These are phyloP conservation scores for Rauvolfia tetraphylla DNA, from an alignment of 257 asterid species.

Conservation along the genomic window DNA sequence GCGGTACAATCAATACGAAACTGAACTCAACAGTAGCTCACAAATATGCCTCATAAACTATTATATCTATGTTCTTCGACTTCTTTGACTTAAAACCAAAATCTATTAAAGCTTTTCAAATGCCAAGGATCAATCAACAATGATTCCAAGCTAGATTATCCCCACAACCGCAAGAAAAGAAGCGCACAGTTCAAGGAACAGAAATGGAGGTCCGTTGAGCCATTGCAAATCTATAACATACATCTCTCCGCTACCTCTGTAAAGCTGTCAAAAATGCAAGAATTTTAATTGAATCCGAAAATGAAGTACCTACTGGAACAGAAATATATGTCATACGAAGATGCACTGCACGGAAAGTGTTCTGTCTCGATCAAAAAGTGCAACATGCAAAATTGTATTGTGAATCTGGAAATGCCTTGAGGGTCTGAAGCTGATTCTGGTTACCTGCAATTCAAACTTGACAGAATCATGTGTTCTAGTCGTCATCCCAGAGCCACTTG, in stretches of 20 bases:
- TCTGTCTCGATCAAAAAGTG: not conserved
- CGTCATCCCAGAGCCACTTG: conserved; percentile 19
- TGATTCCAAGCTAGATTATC: conserved; percentile 8
- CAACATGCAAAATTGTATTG: not conserved
- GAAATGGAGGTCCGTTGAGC: conserved; percentile 55
- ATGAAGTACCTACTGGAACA: not conserved
- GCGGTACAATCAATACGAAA: no score
- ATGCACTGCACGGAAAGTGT: no score
- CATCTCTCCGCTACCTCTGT: conserved; percentile 37
- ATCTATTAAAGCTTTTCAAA: not conserved
- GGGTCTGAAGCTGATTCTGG: not conserved
- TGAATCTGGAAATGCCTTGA: no score
- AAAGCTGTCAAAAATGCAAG: conserved; percentile 39
- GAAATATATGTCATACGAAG: not conserved
- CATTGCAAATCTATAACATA: conserved; percentile 61
- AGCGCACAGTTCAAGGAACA: conserved; percentile 55
- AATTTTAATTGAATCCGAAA: not conserved
- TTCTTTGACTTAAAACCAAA: not conserved
- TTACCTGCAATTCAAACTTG: conserved; percentile 65
- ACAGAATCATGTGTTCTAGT: conserved; percentile 27
- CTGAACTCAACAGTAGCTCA: no score
- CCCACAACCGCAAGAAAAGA: conserved; percentile 34
- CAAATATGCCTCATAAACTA: no score
- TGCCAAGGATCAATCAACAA: not conserved
- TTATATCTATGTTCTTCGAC: no score